Base-by-base conservation (phyloP, 2,329 filamentous ascomycete genomes). In the Dendrostoma leiphaemia region DNA sequence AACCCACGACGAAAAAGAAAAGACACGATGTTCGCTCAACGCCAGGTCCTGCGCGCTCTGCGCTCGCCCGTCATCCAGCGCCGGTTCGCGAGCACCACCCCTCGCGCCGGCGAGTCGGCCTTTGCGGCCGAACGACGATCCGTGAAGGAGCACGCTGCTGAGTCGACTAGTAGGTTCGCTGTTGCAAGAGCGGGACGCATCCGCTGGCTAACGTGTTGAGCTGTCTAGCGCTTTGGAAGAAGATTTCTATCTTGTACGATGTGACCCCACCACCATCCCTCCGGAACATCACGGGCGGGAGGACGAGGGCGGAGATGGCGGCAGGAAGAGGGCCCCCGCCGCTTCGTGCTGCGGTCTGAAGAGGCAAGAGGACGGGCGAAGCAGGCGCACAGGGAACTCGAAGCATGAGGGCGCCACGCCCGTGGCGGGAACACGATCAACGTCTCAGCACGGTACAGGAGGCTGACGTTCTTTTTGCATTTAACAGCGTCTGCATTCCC, bases 231-330 rank as follows among this genome's bases (percentile, higher is more conserved):
- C 85, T 96, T 67, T 99, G 94, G 94, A 86, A 84, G 75, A 97
- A 95, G 82, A 87, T 97, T 67, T 94, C 91, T 62, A 81, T 97
- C 80, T 97, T 90, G 92, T 97, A 90, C 76, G 89, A 78, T 63
- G 51, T 61, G 62, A 52, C 55, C 48, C 37, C 32, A 29, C 17
- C 12, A n/a, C 35, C 40, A 9, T 4, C 34, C 6, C 19, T 21
- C 10, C 19, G 9, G 12, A 24, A 2, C 10, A n/a, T n/a, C n/a
- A n/a, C n/a, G n/a, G n/a, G n/a, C n/a, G n/a, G n/a, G n/a, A n/a
- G n/a, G n/a, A n/a, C n/a, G n/a, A n/a, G n/a, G n/a, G n/a, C n/a
- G n/a, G 34, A 37, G 34, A 37, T 15, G 6, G 17, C 15, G 13
- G 34, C 15, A n/a, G 13, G 17, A 37, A 12, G 37, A 10, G 10